Base-by-base conservation (phyloP, 352 stramenopile species). In the Phytophthora pini region DNA sequence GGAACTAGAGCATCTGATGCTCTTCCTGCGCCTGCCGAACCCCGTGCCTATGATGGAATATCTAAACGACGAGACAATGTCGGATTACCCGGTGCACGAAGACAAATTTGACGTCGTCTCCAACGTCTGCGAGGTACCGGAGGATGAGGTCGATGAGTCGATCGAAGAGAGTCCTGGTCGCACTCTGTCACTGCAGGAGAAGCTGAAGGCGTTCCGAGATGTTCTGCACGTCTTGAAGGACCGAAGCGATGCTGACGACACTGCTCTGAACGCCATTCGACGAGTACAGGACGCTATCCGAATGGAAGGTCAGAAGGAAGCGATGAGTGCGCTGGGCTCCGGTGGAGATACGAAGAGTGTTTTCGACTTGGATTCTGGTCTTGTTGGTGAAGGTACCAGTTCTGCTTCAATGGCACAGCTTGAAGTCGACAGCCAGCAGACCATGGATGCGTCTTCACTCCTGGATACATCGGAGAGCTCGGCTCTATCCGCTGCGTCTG, bases 91-190 rank as follows among this genome's bases (percentile, higher is more conserved):
- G 7, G 72, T 93, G 54, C 84, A 95, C 49, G 87, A 93, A 68
- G 87, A 95, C 55, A 92, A 91, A 53, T 93, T 95, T 20, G 87
- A 95, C 31, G 70, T 91, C n/a, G 74, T 94, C 15, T 77, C 90
- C 48, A 81, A 74, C 24, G 49, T 75, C 1, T 84, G 84, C 44
- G 81, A 92, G 39, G 79, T 93, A 9, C 77, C 81, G 0, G 84
- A 92, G 51, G 84, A 93, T 26, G 84, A 90, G 8, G 68, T 87
- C 4, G 75, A 88, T 3, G 84, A 90, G 10, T 68, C 77, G 1
- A 65, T 70, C 4, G 79, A 84, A 41, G 81, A 87, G 29, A 69
- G 52, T 4, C 47, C 63, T 4, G 56, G 59, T 5, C 64, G 67
- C 1, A 86, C 74, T 12, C 59, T 90, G 24, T 90, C 86, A 29